Conservation (phyloP, 371 early-diverging fungal genomes). For the Mortierella sp. region DNA sequence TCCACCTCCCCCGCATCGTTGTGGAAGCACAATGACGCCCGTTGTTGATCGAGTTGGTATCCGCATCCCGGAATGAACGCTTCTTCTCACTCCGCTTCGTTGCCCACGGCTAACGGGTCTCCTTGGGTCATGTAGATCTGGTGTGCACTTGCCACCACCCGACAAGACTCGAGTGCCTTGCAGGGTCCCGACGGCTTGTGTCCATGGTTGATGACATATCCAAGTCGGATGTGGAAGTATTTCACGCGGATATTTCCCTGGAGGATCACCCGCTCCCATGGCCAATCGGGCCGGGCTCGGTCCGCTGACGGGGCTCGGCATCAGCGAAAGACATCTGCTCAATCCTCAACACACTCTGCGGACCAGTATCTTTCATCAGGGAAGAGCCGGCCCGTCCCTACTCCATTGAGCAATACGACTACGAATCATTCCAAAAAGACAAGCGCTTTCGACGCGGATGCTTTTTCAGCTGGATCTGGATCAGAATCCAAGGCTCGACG, state of each 20-base stretch:
- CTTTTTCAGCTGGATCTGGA: slow-evolving; percentile 46
- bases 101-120: background rate
- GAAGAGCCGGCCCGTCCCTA: slow-evolving; percentile 5
- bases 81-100: background rate
- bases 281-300: slow-evolving; percentile 18
- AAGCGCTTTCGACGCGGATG: slow-evolving; percentile 32
- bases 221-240: slow-evolving; percentile 12
- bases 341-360: background rate
- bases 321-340: slow-evolving; percentile 8
- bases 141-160: slow-evolving; percentile 20
- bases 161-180: slow-evolving; percentile 16
- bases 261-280: slow-evolving; percentile 32
- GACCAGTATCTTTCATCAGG: slow-evolving; percentile 3
- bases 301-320: slow-evolving; percentile 19
- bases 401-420: background rate
- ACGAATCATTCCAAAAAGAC: slow-evolving; percentile 4
- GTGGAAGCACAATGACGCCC: too few species aligned
- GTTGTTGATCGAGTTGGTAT: too few species aligned
- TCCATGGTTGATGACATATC: slow-evolving; percentile 25
- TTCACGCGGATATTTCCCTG: slow-evolving; percentile 26
- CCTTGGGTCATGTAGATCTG: slow-evolving; percentile 13
- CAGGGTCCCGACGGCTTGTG: slow-evolving; percentile 29
- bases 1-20: too few species aligned
- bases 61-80: too few species aligned
- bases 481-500: slow-evolving; percentile 41